Base-by-base conservation (phyloP, 768 basidiomycete species). In the Amanita polypyramis region DNA sequence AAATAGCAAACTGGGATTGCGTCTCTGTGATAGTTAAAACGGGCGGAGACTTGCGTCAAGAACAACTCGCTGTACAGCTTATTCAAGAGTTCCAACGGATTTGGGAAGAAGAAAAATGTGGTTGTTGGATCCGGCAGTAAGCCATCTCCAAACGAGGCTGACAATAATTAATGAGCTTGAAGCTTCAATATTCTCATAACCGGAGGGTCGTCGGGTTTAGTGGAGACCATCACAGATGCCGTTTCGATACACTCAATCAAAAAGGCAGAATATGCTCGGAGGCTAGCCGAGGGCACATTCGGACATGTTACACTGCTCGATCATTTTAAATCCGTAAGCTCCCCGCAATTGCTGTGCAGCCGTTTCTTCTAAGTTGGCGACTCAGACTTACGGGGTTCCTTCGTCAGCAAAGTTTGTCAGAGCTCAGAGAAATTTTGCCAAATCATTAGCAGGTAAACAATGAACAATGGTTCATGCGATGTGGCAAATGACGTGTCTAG, bases 181-280 rank as follows among this genome's bases (percentile, higher is more conserved):
- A 96, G 94, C 65, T 98, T 98, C 75, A 84, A 90, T 3, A 99
- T 99, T 51, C 65, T 97, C 50, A 95, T 97, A 52, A 96, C 93
- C 1, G 93, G 94, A 4, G 88, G 85, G 39, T 79, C 79, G 2
- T 97, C 96, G 10, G 96, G 94, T 19, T 65, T 99, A 43, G 91
- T 99, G 0, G 96, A 99, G 66, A 99, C 96, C 0, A 97, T 99
- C 54, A 97, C 92, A 3, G 96, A 99, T 56, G 88, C 95, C 0
- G 92, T 98, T 0, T 98, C 96, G 4, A 91, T 99, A 55, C 96
- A 99, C 62, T 98, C 96, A 1, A 96, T 99, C 64, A 99, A 99
- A 73, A 99, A 99, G 66, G 87, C 91, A 2, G 95, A 96, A 61
- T 98, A 98, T 64, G 94, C 95, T 1, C 78, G 90, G 55, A 74